Percentiles rank a stretch among this genome's conserved stretches.
These are phyloP conservation scores for Balansia obtecta DNA, from an alignment of 2,329 filamentous ascomycete genomes.

Conservation along the genomic window DNA sequence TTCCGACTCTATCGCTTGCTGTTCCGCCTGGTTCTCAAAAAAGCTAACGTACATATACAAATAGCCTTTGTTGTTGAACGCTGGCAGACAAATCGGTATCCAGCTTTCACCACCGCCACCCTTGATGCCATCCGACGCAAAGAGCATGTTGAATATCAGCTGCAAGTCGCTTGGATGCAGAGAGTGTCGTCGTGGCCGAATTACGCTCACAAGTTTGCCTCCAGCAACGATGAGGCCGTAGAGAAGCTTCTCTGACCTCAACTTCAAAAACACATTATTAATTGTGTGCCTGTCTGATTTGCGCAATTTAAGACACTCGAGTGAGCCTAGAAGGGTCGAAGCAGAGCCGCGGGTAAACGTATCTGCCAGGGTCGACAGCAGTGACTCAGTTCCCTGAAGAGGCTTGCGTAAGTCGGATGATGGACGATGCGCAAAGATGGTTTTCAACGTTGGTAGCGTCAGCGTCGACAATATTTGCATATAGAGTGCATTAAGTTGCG, in stretches of 20 bases:
- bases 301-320: conserved; percentile 86
- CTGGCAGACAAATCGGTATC: conserved; percentile 90
- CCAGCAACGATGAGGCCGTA: conserved; percentile 92
- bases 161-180: conserved; percentile 92
- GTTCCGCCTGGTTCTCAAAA: conserved; percentile 46
- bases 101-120: conserved; percentile 88
- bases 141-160: conserved; percentile 98
- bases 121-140: conserved; percentile 85
- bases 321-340: conserved; percentile 72
- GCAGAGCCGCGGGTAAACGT: conserved; percentile 89
- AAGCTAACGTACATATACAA: conserved; percentile 99
- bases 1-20: conserved; percentile 29
- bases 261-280: conserved; percentile 75
- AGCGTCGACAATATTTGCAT: conserved; percentile 97
- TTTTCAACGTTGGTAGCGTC: conserved; percentile 74
- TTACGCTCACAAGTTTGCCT: conserved; percentile 85
- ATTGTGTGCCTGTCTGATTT: conserved; percentile 79
- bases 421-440: conserved; percentile 78
- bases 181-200: conserved; percentile 87
- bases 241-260: conserved; percentile 63
- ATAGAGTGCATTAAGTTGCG: conserved; percentile 86
- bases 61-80: conserved; percentile 94
- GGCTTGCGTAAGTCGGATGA: conserved; percentile 90
- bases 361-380: conserved; percentile 85
- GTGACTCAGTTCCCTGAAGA: conserved; percentile 77